Conservation (phyloP, 805 yeast species). For the Candida arabinofermentans region DNA sequence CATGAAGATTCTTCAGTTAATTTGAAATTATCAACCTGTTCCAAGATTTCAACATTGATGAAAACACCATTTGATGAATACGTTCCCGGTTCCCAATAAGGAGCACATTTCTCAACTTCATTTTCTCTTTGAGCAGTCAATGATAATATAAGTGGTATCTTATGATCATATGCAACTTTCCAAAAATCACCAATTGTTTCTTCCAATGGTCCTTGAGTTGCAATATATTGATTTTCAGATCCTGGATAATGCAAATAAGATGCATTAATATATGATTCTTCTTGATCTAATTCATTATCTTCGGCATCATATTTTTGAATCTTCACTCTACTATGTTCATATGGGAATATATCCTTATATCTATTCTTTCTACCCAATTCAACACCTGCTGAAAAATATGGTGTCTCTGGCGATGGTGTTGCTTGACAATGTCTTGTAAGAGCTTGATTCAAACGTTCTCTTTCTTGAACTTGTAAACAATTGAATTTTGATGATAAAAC, state of each 20-base stretch:
- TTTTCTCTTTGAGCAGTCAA: conserved; percentile 74
- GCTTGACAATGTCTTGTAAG: conserved; percentile 24
- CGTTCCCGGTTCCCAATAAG: conserved; percentile 70
- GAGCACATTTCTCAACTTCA: conserved; percentile 74
- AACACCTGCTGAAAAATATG: conserved; percentile 66
- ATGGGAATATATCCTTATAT: conserved; percentile 85
- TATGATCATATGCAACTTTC: conserved; percentile 65
- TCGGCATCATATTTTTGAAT: conserved; percentile 30
- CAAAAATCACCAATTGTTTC: conserved; percentile 81
- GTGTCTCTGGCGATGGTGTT: conserved; percentile 27
- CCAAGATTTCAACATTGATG: conserved; percentile 23
- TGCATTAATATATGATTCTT: conserved; percentile 74
- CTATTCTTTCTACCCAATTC: conserved; percentile 80
- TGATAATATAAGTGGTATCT: conserved; percentile 64
- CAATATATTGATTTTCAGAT: conserved; percentile 54
- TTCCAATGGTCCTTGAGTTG: conserved; percentile 83
- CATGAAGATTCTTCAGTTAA: conserved; percentile 19
- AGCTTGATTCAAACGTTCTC: conserved; percentile 54
- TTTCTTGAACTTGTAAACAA: conserved; percentile 65
- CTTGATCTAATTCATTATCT: conserved; percentile 31
- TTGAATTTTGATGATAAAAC: conserved; percentile 52
- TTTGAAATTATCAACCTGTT: conserved; percentile 24
- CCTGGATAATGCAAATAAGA: conserved; percentile 53
- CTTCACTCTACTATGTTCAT: conserved; percentile 78
- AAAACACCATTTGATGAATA: conserved; percentile 33